These are phyloP conservation scores for Rhododendron simsii DNA, from an alignment of 148 eudicot genomes.

Conservation along the genomic window DNA sequence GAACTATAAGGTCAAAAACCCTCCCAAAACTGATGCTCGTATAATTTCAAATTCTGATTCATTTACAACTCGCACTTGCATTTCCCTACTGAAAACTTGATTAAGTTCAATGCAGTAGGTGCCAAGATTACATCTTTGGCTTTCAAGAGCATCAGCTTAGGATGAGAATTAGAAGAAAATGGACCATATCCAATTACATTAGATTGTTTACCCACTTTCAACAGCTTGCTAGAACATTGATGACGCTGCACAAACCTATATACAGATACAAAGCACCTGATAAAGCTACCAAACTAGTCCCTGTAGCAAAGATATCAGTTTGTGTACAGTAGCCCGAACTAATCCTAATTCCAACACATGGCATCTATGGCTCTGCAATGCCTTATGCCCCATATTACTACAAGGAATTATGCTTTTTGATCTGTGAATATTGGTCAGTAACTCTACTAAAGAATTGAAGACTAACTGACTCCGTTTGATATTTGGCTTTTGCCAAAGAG, in stretches of 20 bases:
- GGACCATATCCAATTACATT: not conserved
- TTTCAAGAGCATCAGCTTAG: not conserved
- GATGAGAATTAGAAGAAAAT: not conserved
- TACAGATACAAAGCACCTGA: not conserved
- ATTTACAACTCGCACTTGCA: not conserved
- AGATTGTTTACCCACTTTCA: no score
- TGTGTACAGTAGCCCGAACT: not conserved
- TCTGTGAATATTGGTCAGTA: not conserved
- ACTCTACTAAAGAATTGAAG: not conserved
- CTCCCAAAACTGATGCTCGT: not conserved
- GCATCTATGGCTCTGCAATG: not conserved
- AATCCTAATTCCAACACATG: not conserved
- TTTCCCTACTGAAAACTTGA: not conserved
- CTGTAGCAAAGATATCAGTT: not conserved
- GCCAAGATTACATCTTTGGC: not conserved
- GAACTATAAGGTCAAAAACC: not conserved
- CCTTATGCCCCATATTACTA: not conserved
- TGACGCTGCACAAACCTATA: not conserved
- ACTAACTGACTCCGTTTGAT: not conserved
- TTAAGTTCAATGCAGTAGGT: not conserved
- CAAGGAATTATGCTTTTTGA: not conserved
- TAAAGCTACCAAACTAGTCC: not conserved
- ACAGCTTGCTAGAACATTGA: not conserved
- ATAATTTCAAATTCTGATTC: not conserved
- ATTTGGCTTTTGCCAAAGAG: not conserved